Conservation (phyloP, 345 rosid genomes). For the Raphanus raphanistrum region DNA sequence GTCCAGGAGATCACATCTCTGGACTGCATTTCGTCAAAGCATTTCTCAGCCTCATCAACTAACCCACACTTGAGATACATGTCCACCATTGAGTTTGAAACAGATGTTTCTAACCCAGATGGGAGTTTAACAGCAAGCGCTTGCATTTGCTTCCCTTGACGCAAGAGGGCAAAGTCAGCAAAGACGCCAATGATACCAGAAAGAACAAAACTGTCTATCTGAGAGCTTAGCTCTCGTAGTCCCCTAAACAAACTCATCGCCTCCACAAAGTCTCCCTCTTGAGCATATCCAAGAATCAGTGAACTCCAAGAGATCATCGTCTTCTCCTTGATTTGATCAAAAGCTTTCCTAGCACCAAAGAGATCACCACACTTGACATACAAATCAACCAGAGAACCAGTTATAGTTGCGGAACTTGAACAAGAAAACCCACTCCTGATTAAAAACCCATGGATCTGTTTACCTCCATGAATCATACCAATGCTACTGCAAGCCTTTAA, state of each 20-base stretch:
- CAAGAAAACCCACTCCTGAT: constrained; percentile 58
- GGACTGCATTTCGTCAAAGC: constrained; percentile 54
- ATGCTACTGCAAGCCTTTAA: constrained; percentile 65
- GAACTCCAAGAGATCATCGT: constrained; percentile 72
- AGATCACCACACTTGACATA: constrained; percentile 71
- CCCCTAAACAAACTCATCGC: constrained; percentile 69
- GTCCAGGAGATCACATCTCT: constrained; percentile 91
- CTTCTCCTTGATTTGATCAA: constrained; percentile 56
- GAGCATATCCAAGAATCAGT: constrained; percentile 81
- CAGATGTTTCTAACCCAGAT: constrained; percentile 64
- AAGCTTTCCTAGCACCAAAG: constrained; percentile 56
- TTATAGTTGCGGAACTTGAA: constrained; percentile 43
- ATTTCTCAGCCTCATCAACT: constrained; percentile 64
- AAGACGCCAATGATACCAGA: constrained; percentile 75
- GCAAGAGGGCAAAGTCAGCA: constrained; percentile 81
- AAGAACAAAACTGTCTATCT: constrained; percentile 61
- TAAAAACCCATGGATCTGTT: constrained; percentile 63
- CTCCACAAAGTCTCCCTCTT: constrained; percentile 59
- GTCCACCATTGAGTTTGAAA: constrained; percentile 66
- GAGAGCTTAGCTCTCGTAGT: constrained; percentile 44
- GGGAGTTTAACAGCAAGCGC: constrained; percentile 63
- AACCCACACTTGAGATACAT: constrained; percentile 92
- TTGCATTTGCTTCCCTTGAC: constrained; percentile 87
- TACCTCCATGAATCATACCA: constrained; percentile 54
- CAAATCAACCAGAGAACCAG: constrained; percentile 71